Base-by-base conservation (phyloP, 2,329 filamentous ascomycete genomes). In the Peltaster fructicola region DNA sequence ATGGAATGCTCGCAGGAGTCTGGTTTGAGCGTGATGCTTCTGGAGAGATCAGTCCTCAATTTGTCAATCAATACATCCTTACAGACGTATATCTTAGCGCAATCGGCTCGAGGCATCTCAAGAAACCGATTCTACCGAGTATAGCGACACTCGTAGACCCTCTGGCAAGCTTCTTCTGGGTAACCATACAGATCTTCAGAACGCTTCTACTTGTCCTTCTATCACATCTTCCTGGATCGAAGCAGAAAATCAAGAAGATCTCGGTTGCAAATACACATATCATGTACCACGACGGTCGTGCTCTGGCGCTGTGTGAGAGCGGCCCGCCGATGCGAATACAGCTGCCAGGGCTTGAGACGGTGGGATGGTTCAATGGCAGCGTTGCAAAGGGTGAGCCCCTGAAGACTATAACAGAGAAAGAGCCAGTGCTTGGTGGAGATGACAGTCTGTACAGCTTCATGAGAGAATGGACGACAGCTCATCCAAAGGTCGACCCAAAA, bases 1-100 rank as follows among this genome's bases (percentile, higher is more conserved):
- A 79, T 42, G 74, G 73, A 4, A 79, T 79, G 73, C 61, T 79
- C 7, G 65, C 65, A 15, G 73, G 73, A 2, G 71, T 79, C 1
- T 56, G 57, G 10, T 79, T 75, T 41, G 53, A 53, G 14, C 54
- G 54, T 3, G 47, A 48, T 3, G 46, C 50, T 5, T 38, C 43
- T 3, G 47, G 47, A 3, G 34, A 40, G 0, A 57, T 73, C 2
- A 44, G 55, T 29, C 71, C 73, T 0, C 57, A 72, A 26, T 79
- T 77, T 27, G 69, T 73, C 27, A 78, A 77, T 31, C 68, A 73
- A 36, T 77, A 67, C 38, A 56, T 79, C 23, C 47, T 75, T 14
- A 79, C 73, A 0, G 73, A 80, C 35, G 49, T 76, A 4, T 73
- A 63, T 34, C 49, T 72, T 4, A 67, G 63, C 19, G 61, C 56